These are phyloP conservation scores for Dryadomyces quercus-mongolicae DNA, from an alignment of 2,329 filamentous ascomycete species.

Conservation along the genomic window DNA sequence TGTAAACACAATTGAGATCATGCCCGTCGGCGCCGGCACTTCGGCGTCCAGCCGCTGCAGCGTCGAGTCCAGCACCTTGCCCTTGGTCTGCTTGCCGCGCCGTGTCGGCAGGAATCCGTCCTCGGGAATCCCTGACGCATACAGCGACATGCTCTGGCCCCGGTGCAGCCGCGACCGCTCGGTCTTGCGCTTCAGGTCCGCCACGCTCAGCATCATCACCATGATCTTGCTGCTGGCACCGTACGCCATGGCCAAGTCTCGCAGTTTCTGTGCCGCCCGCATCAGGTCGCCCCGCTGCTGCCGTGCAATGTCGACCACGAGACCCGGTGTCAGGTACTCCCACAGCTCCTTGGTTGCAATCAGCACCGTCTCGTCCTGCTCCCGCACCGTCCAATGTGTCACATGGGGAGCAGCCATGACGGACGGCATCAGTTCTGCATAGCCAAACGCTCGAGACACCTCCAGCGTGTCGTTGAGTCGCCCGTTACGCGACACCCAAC, in stretches of 20 bases:
- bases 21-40: constrained; percentile 81
- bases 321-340: constrained; percentile 83
- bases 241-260: constrained; percentile 91
- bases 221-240: constrained; percentile 91
- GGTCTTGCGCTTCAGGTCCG: constrained; percentile 72
- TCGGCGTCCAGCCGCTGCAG: constrained; percentile 79
- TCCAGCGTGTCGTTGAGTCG: constrained; percentile 85
- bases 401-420: constrained; percentile 87
- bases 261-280: constrained; percentile 86
- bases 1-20: constrained; percentile 90
- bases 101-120: constrained; percentile 46
- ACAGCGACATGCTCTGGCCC: constrained; percentile 76
- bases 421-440: constrained; percentile 81
- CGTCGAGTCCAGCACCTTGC: constrained; percentile 67
- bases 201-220: constrained; percentile 96
- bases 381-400: constrained; percentile 62
- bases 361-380: constrained; percentile 87
- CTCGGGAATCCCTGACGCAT: constrained; percentile 60
- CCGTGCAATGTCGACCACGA: constrained; percentile 83
- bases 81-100: constrained; percentile 51
- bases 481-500: constrained; percentile 89
- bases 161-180: constrained; percentile 63
- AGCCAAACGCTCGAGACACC: constrained; percentile 90
- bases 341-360: constrained; percentile 87
- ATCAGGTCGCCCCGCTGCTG: constrained; percentile 83